Evolutionary conservation across 208 protist species (phyloP), one percentile per base, ranked within the genome.

Genomic region (Sergeia podlipaevii): DNA sequence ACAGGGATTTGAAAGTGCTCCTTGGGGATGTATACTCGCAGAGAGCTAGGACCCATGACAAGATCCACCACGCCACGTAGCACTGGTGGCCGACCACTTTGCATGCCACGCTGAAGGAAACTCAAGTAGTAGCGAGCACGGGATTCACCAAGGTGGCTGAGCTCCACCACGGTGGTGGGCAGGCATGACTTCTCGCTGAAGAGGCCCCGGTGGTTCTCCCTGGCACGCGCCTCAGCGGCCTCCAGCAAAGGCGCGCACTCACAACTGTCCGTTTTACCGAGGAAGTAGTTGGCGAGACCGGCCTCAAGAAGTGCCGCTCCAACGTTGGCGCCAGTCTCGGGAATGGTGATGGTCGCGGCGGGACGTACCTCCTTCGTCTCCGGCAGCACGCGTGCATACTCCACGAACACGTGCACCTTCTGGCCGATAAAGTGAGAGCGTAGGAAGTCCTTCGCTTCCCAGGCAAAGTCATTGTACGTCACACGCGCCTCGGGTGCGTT

Each of bases 81-180:
- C 38, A 81, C 48, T 21, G 85, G 79, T 20, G 85, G 78, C 24
- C 89, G 83, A 59, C 58, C 80, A 24, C 81, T 71, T 62, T 92
- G 82, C 89, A 95, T 93, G 41, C 85, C 89, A 33, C 80, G 74
- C 67, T 93, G 89, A 1, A 96, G 73, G 50, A 93, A 96, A 59
- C 77, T 89, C 23, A 93, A 72, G 65, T 93, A 96, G 66, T 93
- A 89, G 52, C 79, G 80, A 23, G 73, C 75, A 45, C 80, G 74
- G 28, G 72, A 76, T 52, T 83, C 84, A 33, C 85, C 85, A 21
- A 96, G 74, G 55, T 77, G 85, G 65, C 72, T 84, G 27, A 96
- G 67, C 71, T 96, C 89, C 3, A 91, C 59, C 27, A 92, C 45
- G 55, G 71, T 90, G 57, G 75, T 64, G 41, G 63, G 62, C n/a